A percentile compares a stretch with the other conserved stretches of the same genome.
phyloP scores from a whole-genome alignment of 345 rosid genomes.

The Isatis tinctoria region DNA sequence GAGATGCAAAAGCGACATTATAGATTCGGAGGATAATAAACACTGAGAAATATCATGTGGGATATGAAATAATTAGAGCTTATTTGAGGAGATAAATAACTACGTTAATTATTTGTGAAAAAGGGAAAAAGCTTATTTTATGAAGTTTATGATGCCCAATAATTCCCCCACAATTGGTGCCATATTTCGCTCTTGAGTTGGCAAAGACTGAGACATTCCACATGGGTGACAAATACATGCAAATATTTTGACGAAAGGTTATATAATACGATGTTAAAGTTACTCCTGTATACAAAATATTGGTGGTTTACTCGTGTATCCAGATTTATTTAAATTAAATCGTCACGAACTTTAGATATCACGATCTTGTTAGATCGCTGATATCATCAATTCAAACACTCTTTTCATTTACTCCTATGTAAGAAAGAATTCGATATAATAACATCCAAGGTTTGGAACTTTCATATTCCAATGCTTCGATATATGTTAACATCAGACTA shows the following conservation, averaged over 20 bases:
- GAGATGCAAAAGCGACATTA: conserved; percentile 22
- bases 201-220: conserved; percentile 9
- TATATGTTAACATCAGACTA: conserved; percentile 10
- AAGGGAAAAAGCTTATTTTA: neutral
- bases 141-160: neutral
- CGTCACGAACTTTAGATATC: conserved; percentile 12
- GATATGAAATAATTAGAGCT: conserved; percentile 1
- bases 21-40: conserved; percentile 25
- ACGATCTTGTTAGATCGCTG: neutral
- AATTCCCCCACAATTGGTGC: conserved; percentile 23
- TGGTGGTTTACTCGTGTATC: neutral
- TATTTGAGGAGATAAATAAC: neutral
- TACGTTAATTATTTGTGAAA: conserved; percentile 4
- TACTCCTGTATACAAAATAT: neutral
- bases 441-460: conserved; percentile 10
- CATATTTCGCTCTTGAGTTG: conserved; percentile 10
- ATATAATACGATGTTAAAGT: neutral
- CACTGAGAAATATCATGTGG: conserved; percentile 4
- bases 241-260: neutral
- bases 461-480: conserved; percentile 3
- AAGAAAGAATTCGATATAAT: neutral
- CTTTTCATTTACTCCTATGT: conserved; percentile 14
- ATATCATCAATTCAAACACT: conserved; percentile 21
- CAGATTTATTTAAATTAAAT: neutral
- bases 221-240: conserved; percentile 9